Evolutionary conservation across 2,329 filamentous ascomycete species (phyloP).

Genomic region (Sporothrix protearum): DNA sequence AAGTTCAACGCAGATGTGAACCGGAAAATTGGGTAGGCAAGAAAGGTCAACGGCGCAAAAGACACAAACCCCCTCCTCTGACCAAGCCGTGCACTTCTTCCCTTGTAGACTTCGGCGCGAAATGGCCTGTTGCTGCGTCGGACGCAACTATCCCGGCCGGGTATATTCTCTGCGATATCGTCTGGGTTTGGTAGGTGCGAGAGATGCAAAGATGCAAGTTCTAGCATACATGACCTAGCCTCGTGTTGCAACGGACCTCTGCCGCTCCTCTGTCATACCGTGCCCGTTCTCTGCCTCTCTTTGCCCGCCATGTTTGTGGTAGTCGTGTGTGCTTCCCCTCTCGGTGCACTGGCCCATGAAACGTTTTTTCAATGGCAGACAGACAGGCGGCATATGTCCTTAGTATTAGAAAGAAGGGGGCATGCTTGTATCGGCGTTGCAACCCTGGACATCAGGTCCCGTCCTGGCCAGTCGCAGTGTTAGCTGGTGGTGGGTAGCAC

Average conservation of each 20-base stretch:
- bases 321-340: neutral
- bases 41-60: neutral
- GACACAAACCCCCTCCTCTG: neutral
- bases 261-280: conserved; percentile 3
- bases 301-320: neutral
- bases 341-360: neutral
- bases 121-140: neutral
- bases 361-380: neutral
- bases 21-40: neutral
- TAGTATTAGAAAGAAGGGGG: neutral
- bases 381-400: neutral
- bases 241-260: neutral
- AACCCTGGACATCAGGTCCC: neutral
- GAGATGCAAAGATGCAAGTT: neutral
- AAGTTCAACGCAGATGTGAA: neutral
- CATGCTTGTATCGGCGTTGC: neutral
- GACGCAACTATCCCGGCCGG: neutral
- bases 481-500: neutral
- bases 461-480: neutral
- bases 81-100: neutral
- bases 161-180: neutral
- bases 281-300: neutral
- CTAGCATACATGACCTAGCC: no score
- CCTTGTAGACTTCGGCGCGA: neutral
- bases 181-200: neutral